Conservation (phyloP, 495 filamentous ascomycete species). For the Darksidea phi region DNA sequence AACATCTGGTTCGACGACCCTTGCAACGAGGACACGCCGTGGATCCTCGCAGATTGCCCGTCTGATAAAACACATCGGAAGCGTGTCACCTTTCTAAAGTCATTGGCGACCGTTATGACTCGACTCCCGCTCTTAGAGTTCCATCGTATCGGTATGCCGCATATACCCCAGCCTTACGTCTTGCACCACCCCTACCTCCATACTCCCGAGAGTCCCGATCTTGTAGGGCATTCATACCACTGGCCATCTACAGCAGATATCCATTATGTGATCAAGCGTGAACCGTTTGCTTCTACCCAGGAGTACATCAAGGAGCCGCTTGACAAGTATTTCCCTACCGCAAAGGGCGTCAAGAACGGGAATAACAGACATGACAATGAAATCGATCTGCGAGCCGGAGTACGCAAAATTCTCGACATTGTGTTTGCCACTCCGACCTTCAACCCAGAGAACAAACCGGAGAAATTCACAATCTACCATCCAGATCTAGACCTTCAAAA, state of each 20-base stretch:
- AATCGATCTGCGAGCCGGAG: background rate
- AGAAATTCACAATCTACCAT: conserved; percentile 14
- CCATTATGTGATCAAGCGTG: background rate
- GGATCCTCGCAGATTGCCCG: background rate
- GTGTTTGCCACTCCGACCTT: background rate
- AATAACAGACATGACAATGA: background rate
- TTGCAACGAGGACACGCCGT: background rate
- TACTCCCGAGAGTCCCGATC: background rate
- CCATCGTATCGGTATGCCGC: background rate
- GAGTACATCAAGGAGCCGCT: background rate
- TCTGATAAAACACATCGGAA: background rate
- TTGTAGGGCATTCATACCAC: background rate
- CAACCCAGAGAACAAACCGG: background rate
- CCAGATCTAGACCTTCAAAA: conserved; percentile 16
- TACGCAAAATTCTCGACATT: background rate
- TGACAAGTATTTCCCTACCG: background rate
- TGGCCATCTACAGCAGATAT: background rate
- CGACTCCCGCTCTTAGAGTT: background rate
- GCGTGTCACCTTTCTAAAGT: background rate
- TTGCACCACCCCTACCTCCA: background rate
- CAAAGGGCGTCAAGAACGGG: background rate
- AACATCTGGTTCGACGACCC: conserved; percentile 37
- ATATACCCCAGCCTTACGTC: background rate
- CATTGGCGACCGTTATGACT: background rate
- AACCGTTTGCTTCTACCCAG: background rate